Percentiles rank a stretch among this genome's conserved stretches.
Evolutionary conservation across 2,329 filamentous ascomycete species (phyloP).

Genomic region (Colletotrichum sp.): DNA sequence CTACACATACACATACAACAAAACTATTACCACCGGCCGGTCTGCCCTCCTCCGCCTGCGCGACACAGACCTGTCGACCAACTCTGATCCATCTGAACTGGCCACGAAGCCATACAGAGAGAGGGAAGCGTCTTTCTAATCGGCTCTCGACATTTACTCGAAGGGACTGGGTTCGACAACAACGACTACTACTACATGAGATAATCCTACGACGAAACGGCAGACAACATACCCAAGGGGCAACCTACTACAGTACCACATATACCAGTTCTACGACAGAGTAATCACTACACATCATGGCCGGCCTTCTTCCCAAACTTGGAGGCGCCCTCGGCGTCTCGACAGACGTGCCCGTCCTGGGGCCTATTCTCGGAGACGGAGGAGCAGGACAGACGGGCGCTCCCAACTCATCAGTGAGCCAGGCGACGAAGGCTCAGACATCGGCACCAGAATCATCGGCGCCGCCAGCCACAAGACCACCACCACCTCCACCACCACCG

Average conservation of each 20-base stretch:
- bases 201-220: slow-evolving; percentile 2
- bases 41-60: background rate
- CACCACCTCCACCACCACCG: background rate
- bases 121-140: background rate
- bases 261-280: background rate
- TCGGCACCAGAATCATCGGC: background rate
- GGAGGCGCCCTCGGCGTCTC: background rate
- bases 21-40: background rate
- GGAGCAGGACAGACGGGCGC: background rate
- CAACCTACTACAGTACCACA: background rate
- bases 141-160: background rate
- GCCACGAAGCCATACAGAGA: background rate
- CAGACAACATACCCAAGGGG: background rate
- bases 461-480: background rate
- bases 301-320: background rate
- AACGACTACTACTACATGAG: background rate
- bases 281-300: slow-evolving; percentile 2
- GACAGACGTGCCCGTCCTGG: background rate
- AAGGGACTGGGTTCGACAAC: background rate
- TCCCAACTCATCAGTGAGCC: background rate
- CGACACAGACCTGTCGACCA: background rate
- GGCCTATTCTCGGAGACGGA: background rate
- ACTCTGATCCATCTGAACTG: background rate
- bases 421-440: background rate
- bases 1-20: background rate